These are phyloP conservation scores for Biancaea sappan DNA, from an alignment of 306 rosid species.

Conservation along the genomic window DNA sequence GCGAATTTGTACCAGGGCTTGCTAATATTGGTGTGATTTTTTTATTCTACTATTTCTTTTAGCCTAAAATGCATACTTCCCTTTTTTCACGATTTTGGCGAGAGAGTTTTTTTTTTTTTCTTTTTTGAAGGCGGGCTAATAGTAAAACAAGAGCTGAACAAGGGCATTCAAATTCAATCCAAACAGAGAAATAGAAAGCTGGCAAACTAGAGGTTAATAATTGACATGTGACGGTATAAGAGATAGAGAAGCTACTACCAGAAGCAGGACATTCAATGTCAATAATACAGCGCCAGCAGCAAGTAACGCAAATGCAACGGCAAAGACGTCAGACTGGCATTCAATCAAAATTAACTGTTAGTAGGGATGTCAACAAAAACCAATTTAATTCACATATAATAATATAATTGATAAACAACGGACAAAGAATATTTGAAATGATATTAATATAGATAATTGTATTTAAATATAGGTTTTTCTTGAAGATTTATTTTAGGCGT, in stretches of 20 bases:
- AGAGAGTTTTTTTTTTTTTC: no score
- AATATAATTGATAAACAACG: background rate
- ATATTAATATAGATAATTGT: no score
- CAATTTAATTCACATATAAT: background rate
- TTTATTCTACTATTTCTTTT: background rate
- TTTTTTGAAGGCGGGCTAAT: no score
- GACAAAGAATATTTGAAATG: no score
- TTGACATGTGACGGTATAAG: background rate
- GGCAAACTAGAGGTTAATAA: background rate
- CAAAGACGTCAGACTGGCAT: conserved; percentile 90
- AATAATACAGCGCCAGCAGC: conserved; percentile 92
- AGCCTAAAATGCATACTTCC: background rate
- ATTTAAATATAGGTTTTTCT: no score
- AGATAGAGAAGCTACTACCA: conserved; percentile 56
- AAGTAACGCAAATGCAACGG: conserved; percentile 96
- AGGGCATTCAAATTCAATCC: no score
- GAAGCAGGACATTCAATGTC: conserved; percentile 92
- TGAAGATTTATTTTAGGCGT: no score
- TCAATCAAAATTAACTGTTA: conserved; percentile 26
- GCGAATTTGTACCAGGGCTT: background rate
- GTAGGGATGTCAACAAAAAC: conserved; percentile 17
- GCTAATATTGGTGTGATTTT: background rate
- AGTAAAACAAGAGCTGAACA: no score
- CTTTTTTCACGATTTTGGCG: no score
- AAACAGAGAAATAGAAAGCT: conserved; percentile 1